These are phyloP conservation scores for Ganoderma resinaceum DNA, from an alignment of 1,284 basidiomycete species.

Conservation along the genomic window DNA sequence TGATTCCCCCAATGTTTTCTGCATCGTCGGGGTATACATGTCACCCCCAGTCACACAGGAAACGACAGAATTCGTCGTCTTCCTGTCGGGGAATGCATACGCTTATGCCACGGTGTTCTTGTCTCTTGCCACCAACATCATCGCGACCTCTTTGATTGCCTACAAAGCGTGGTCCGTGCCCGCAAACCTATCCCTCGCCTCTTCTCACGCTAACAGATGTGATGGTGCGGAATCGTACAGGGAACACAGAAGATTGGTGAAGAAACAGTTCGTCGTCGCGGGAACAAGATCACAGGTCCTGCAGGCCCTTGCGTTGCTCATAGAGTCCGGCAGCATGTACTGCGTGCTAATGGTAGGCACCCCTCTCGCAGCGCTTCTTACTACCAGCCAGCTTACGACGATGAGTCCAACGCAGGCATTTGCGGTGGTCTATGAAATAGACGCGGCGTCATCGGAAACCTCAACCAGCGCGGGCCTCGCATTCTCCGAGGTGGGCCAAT, in stretches of 20 bases:
- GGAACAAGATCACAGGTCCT: background rate
- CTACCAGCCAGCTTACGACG: background rate
- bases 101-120: background rate
- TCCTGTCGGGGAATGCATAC: background rate
- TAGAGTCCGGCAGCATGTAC: conserved; percentile 1
- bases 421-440: background rate
- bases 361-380: too few species aligned
- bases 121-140: conserved; percentile 8
- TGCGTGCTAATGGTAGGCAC: background rate
- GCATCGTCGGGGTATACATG: background rate
- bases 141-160: conserved; percentile 4
- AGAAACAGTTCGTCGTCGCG: background rate
- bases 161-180: conserved; percentile 8
- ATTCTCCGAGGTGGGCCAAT: background rate
- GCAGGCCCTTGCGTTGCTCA: background rate
- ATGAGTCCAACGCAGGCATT: background rate
- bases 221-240: background rate
- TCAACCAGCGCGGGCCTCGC: background rate
- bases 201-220: background rate
- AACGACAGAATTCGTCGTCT: background rate
- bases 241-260: background rate
- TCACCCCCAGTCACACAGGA: background rate
- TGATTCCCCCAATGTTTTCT: background rate
- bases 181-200: background rate
- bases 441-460: background rate